Percentiles rank a stretch among this genome's conserved stretches.
Conservation (phyloP, 768 basidiomycete species). For the Dacryopinax primogenitus region DNA sequence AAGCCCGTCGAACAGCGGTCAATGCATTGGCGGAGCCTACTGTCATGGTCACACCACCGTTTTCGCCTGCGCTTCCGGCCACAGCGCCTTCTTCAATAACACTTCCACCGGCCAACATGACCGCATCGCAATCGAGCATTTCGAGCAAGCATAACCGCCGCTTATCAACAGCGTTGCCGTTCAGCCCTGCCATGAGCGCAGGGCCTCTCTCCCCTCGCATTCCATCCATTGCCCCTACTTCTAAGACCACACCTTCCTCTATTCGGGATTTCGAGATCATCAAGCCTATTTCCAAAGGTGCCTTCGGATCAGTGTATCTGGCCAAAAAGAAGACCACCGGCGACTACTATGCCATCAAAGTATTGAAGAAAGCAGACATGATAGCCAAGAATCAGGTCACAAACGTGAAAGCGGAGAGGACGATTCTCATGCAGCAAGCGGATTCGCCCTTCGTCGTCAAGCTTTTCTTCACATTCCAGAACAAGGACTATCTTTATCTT, state of each 20-base stretch:
- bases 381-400: conserved; percentile 99
- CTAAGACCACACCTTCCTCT: conserved; percentile 71
- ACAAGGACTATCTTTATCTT: conserved; percentile 95
- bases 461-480: conserved; percentile 97
- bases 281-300: conserved; percentile 98
- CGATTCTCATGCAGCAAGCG: conserved; percentile 99
- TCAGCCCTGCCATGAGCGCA: background rate
- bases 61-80: conserved; percentile 48
- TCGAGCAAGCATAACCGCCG: conserved; percentile 14
- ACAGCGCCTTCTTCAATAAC: background rate
- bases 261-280: conserved; percentile 99
- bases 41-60: conserved; percentile 57
- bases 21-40: conserved; percentile 49
- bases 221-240: conserved; percentile 58
- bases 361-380: conserved; percentile 99
- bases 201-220: conserved; percentile 76
- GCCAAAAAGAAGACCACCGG: conserved; percentile 97
- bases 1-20: conserved; percentile 51
- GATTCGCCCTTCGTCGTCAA: conserved; percentile 97
- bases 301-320: conserved; percentile 95
- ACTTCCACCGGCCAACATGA: conserved; percentile 17
- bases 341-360: conserved; percentile 98
- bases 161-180: conserved; percentile 23
- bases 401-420: conserved; percentile 97
- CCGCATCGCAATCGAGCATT: conserved; percentile 13